Conservation (phyloP, 176 grass and related monocot species). For the Oryza glaberrima region DNA sequence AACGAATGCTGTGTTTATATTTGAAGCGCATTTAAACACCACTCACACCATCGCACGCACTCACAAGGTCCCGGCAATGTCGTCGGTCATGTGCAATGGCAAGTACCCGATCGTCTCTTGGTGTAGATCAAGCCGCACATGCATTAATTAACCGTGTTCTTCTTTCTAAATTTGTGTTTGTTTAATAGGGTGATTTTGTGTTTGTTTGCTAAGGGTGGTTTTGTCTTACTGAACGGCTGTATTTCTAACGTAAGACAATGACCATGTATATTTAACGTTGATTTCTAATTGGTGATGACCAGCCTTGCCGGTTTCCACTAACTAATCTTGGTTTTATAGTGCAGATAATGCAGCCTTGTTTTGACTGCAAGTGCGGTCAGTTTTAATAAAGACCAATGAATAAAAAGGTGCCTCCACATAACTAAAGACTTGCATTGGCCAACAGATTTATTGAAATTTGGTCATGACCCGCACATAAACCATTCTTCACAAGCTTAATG, state of each 20-base stretch:
- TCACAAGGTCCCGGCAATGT: no score
- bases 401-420: slow-evolving; percentile 35
- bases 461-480: neutral
- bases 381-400: slow-evolving; percentile 56
- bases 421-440: slow-evolving; percentile 33
- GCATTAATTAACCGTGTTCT: no score
- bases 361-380: slow-evolving; percentile 41
- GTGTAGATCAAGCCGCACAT: no score
- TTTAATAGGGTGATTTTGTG: neutral
- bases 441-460: neutral
- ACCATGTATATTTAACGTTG: neutral
- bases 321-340: neutral
- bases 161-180: no score
- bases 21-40: no score
- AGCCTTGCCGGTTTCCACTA: slow-evolving; percentile 30
- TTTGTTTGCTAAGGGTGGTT: neutral
- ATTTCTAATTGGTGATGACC: slow-evolving; percentile 26
- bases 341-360: slow-evolving; percentile 31
- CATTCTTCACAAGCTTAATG: slow-evolving; percentile 8
- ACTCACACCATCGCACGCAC: no score
- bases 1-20: no score
- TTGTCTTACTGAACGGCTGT: neutral
- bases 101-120: no score
- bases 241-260: neutral
- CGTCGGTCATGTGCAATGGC: no score